Evolutionary conservation across 768 basidiomycete genomes (phyloP).

Genomic region (Mycena indigotica): DNA sequence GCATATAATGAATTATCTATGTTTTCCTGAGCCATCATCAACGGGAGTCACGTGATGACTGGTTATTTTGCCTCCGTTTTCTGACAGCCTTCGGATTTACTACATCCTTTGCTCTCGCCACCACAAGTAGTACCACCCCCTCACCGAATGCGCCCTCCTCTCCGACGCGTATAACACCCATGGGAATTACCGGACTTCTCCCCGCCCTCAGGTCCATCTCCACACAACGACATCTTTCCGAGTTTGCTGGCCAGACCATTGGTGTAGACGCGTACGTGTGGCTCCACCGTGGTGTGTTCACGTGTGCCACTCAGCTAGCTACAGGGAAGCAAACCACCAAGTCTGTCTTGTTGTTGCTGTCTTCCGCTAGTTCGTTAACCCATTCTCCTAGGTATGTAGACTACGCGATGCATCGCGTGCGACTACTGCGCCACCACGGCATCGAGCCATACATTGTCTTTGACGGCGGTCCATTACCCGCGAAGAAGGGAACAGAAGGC

Average conservation of each 20-base stretch:
- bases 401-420: constrained; percentile 91
- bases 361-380: too few relatives aligned
- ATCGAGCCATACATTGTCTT: constrained; percentile 93
- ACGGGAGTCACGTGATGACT: too few relatives aligned
- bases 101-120: too few relatives aligned
- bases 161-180: constrained; percentile 30
- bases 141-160: not conserved
- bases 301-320: constrained; percentile 89
- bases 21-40: too few relatives aligned
- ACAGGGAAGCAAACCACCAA: constrained; percentile 81
- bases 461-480: constrained; percentile 93
- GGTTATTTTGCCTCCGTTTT: too few relatives aligned
- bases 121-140: not conserved
- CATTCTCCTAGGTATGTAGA: too few relatives aligned
- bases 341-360: too few relatives aligned
- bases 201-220: constrained; percentile 92
- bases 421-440: constrained; percentile 80
- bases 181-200: constrained; percentile 92
- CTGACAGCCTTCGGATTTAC: too few relatives aligned
- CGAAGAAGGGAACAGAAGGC: constrained; percentile 88
- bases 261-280: constrained; percentile 96
- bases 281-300: constrained; percentile 86
- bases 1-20: too few relatives aligned
- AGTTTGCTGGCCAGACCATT: constrained; percentile 81
- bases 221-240: constrained; percentile 71